Percentiles rank a stretch among this genome's conserved stretches.
Conservation (phyloP, 1,284 basidiomycete species). For the Kalmanozyma brasiliensis region DNA sequence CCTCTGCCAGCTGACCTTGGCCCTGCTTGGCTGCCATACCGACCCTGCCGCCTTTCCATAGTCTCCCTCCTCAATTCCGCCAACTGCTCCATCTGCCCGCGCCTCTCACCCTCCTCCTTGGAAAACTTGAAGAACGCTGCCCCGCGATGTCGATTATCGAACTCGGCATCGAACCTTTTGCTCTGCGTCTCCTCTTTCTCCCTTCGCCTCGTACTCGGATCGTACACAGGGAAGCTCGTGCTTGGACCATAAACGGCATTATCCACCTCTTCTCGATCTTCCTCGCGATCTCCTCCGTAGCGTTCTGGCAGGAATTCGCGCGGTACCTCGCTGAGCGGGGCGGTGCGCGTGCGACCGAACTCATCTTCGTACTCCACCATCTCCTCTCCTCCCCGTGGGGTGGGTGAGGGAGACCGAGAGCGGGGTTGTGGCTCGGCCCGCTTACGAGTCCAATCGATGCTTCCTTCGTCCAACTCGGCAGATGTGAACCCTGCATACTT, state of each 20-base stretch:
- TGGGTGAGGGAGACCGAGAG: conserved; percentile 26
- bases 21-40: neutral
- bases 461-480: conserved; percentile 74
- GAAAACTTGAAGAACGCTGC: conserved; percentile 91
- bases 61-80: conserved; percentile 78
- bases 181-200: neutral
- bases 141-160: conserved; percentile 85
- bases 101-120: conserved; percentile 79
- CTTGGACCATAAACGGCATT: conserved; percentile 53
- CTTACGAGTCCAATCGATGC: conserved; percentile 79
- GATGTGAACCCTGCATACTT: conserved; percentile 78
- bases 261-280: conserved; percentile 7
- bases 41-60: neutral
- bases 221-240: conserved; percentile 83
- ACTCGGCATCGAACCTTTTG: conserved; percentile 81
- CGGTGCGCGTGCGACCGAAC: conserved; percentile 79
- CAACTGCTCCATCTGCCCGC: conserved; percentile 81
- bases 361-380: conserved; percentile 86
- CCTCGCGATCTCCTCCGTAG: conserved; percentile 61
- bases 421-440: conserved; percentile 47
- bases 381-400: conserved; percentile 27
- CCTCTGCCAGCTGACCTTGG: no score
- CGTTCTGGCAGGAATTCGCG: conserved; percentile 72
- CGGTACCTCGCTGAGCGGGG: conserved; percentile 80
- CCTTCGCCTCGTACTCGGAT: conserved; percentile 68